phyloP scores from a whole-genome alignment of 371 early-diverging fungal genomes.

The Mucor mucedo region DNA sequence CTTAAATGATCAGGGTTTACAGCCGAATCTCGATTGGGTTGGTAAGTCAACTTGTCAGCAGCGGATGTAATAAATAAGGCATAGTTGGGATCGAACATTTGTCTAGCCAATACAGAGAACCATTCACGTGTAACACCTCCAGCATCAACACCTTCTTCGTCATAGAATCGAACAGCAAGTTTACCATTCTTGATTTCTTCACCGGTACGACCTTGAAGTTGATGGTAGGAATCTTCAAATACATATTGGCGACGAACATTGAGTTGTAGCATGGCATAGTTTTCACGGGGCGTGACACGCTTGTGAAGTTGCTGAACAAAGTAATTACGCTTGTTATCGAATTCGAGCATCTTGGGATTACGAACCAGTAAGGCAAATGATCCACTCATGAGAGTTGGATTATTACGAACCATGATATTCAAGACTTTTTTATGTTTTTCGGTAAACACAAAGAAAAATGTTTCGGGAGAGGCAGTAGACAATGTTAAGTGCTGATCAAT shows the following conservation, averaged over 20 bases:
- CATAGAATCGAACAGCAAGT: slow-evolving; percentile 92
- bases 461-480: slow-evolving; percentile 47
- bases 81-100: slow-evolving; percentile 99
- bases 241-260: slow-evolving; percentile 94
- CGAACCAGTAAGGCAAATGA: slow-evolving; percentile 96
- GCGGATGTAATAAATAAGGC: slow-evolving; percentile 97
- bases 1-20: slow-evolving; percentile 96
- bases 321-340: slow-evolving; percentile 98
- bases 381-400: slow-evolving; percentile 93
- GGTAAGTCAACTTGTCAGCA: slow-evolving; percentile 94
- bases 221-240: slow-evolving; percentile 97
- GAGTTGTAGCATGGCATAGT: slow-evolving; percentile 77
- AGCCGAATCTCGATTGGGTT: slow-evolving; percentile 94
- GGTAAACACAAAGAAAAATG: slow-evolving; percentile 87
- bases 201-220: slow-evolving; percentile 88
- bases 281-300: slow-evolving; percentile 66
- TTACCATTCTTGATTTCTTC: slow-evolving; percentile 94
- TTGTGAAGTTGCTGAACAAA: slow-evolving; percentile 95
- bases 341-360: slow-evolving; percentile 97
- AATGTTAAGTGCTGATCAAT: slow-evolving; percentile 12
- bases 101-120: slow-evolving; percentile 95
- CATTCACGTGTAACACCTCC: slow-evolving; percentile 99
- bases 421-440: slow-evolving; percentile 95
- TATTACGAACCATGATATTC: slow-evolving; percentile 97
- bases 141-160: slow-evolving; percentile 98